Evolutionary conservation across 2,329 filamentous ascomycete species (phyloP).

Genomic region (Saccharata proteae): DNA sequence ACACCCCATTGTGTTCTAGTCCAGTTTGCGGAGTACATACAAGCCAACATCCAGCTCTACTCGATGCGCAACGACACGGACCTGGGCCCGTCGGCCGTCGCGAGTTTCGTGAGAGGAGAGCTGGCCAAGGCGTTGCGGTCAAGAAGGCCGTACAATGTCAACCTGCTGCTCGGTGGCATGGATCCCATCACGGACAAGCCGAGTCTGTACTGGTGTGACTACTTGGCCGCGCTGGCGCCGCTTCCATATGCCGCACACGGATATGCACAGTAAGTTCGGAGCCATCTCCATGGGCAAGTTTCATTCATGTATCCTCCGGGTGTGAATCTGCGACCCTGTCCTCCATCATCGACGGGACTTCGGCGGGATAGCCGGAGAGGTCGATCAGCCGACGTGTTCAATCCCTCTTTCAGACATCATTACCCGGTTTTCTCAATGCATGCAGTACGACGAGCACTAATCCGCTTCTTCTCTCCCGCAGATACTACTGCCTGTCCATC

Average conservation of each 20-base stretch:
- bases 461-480: constrained; percentile 21
- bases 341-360: too few relatives aligned
- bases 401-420: too few relatives aligned
- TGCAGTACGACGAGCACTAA: too few relatives aligned
- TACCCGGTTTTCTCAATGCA: too few relatives aligned
- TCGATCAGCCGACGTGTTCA: too few relatives aligned
- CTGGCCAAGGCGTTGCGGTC: constrained; percentile 83
- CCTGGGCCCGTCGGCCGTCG: constrained; percentile 76
- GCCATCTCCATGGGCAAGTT: too few relatives aligned
- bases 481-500: constrained; percentile 95
- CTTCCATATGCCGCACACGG: constrained; percentile 95
- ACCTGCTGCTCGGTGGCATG: constrained; percentile 85
- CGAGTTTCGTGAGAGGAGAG: constrained; percentile 88
- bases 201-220: constrained; percentile 92
- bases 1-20: constrained; percentile 41
- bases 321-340: constrained; percentile 2
- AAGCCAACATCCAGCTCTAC: constrained; percentile 96
- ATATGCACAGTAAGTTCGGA: constrained; percentile 85
- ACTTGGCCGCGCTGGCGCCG: constrained; percentile 76
- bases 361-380: too few relatives aligned
- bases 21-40: constrained; percentile 98
- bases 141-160: constrained; percentile 91
- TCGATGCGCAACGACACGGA: constrained; percentile 96
- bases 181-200: constrained; percentile 88
- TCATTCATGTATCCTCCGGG: not conserved